Evolutionary conservation across 257 asterid genomes (phyloP), one percentile per base, ranked within the genome.

Genomic region (Verbena officinalis): DNA sequence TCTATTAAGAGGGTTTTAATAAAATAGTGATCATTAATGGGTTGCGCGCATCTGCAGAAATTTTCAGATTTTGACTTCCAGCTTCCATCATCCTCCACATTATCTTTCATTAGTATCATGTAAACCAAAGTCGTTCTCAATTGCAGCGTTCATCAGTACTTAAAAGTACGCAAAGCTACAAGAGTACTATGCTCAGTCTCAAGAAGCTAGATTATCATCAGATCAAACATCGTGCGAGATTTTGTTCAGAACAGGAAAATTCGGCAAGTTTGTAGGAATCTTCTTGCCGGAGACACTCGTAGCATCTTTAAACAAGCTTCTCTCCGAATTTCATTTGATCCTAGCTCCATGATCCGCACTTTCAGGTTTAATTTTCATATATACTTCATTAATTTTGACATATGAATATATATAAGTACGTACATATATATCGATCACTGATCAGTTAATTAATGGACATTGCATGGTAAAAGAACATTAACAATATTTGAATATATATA

Each of bases 201-300:
- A 24, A 30, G 13, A n/a, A n/a, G n/a, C n/a, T n/a, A n/a, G n/a
- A n/a, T n/a, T n/a, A n/a, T n/a, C n/a, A n/a, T n/a, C n/a, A n/a
- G n/a, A n/a, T n/a, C n/a, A n/a, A n/a, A n/a, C n/a, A n/a, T n/a
- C n/a, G n/a, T n/a, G n/a, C n/a, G n/a, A n/a, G n/a, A n/a, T n/a
- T n/a, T 49, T 13, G 17, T 19, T 39, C 7, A 66, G 24, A 15
- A 77, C 73, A 0, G 90, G 91, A 20, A 88, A 86, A 44, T 86
- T 79, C 4, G 97, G 97, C 0, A 77, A 67, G 62, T 90, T 73
- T 4, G 97, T 96, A 30, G 97, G 97, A 19, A 56, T 67, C 16
- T 85, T 82, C 43, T 93, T 90, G 33, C 96, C 91, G 1, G 93
- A 89, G 70, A 84, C 91, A 3, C 80, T 86, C 2, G 77, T 86